Base-by-base conservation (phyloP, 2,329 filamentous ascomycete genomes). In the Calcarisporium arbuscula region DNA sequence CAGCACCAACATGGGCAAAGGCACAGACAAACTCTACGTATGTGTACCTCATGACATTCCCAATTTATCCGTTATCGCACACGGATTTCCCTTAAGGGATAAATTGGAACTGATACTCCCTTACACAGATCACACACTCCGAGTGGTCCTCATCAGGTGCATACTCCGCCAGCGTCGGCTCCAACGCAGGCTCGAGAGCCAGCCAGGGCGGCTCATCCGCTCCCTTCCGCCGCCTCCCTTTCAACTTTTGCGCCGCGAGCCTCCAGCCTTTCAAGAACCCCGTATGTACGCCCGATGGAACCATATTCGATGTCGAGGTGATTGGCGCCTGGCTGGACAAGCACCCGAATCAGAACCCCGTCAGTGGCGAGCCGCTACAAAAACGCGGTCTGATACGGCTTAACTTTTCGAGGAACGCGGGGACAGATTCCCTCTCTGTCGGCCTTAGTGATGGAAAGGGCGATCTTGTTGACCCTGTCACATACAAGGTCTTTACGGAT, bases 181-280 rank as follows among this genome's bases (percentile, higher is more conserved):
- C 81, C 36, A 79, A 78, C 48, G 76, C 82, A 37, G 58, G 73
- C 55, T 60, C 71, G 59, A 58, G 71, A 30, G 62, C 62, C 16
- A n/a, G n/a, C n/a, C n/a, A n/a, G n/a, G 74, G 77, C 44, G 47
- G 47, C 30, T 34, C 40, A 19, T 49, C 41, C 34, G 72, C 77
- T 31, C 74, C 75, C 23, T 96, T 96, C 68, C 86, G 83, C 53
- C 83, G 87, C 29, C 75, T 98, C 2, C 92, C 94, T 19, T 98
- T 94, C 75, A 96, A 95, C 70, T 96, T 92, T 65, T 98, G 92
- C 74, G 87, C 92, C 42, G 81, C 94, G 25, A 94, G 86, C 41
- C 80, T 98, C 21, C 92, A 96, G 56, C 94, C 94, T 7, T 98
- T 95, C 67, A 78, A 82, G 53, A 85, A 95, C 53, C 89, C 92